phyloP scores from a whole-genome alignment of 805 yeast genomes.

The Ogataea nakhonphanomensis region DNA sequence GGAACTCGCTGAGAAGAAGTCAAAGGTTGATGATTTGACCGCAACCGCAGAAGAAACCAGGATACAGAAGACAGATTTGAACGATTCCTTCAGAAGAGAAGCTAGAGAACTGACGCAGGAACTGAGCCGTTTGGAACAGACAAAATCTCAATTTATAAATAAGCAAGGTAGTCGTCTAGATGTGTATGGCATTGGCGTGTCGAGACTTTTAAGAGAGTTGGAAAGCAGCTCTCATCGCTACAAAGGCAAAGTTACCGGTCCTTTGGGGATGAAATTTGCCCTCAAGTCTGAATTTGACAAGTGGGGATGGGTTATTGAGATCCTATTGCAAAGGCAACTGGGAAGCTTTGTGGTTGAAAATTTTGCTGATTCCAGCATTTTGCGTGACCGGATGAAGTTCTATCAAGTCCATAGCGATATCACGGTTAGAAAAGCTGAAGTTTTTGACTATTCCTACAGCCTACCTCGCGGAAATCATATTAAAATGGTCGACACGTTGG shows the following conservation, averaged over 20 bases:
- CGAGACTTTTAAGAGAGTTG: slow-evolving; percentile 40
- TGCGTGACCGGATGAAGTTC: slow-evolving; percentile 35
- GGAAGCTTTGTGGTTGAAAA: slow-evolving; percentile 67
- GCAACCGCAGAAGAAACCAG: slow-evolving; percentile 10
- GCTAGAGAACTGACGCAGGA: slow-evolving; percentile 21
- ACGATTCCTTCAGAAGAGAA: slow-evolving; percentile 10
- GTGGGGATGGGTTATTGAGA: slow-evolving; percentile 64
- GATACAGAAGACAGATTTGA: slow-evolving; percentile 13
- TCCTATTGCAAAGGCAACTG: slow-evolving; percentile 45
- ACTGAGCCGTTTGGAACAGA: slow-evolving; percentile 18
- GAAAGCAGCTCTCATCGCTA: slow-evolving; percentile 34
- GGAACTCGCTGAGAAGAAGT: slow-evolving; percentile 15
- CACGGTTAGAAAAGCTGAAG: slow-evolving; percentile 52
- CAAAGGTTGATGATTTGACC: slow-evolving; percentile 13
- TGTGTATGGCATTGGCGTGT: slow-evolving; percentile 51
- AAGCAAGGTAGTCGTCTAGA: slow-evolving; percentile 31
- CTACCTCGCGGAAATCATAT: slow-evolving; percentile 40
- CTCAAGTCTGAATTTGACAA: slow-evolving; percentile 50
- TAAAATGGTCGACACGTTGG: slow-evolving; percentile 59
- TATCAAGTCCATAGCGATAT: slow-evolving; percentile 39
- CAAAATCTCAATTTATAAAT: slow-evolving; percentile 30
- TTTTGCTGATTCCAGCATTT: slow-evolving; percentile 50
- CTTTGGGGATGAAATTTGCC: slow-evolving; percentile 61
- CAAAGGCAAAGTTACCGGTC: slow-evolving; percentile 67
- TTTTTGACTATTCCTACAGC: slow-evolving; percentile 48